phyloP scores from a whole-genome alignment of 1,139 yeast genomes.

The Arxiozyma slooffiae region DNA sequence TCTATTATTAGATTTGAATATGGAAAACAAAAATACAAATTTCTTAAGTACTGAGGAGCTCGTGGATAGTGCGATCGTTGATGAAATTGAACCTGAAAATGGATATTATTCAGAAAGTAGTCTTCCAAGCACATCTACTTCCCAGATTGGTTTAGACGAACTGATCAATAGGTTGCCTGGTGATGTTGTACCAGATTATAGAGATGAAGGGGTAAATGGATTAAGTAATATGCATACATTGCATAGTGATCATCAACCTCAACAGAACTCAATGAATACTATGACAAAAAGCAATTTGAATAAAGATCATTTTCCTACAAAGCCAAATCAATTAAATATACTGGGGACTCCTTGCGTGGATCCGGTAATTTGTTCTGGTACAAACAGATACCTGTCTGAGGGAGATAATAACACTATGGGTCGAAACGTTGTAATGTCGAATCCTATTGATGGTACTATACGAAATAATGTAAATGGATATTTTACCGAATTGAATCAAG shows the following conservation, averaged over 20 bases:
- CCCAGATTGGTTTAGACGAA: slow-evolving; percentile 14
- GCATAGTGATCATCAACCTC: neutral
- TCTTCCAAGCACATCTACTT: slow-evolving; percentile 3
- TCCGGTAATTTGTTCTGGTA: neutral
- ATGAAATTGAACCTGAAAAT: slow-evolving; percentile 31
- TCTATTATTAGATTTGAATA: slow-evolving; percentile 45
- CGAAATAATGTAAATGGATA: neutral
- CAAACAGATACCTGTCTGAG: neutral
- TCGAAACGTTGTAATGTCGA: slow-evolving; percentile 2
- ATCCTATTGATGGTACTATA: slow-evolving; percentile 1
- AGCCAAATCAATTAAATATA: neutral
- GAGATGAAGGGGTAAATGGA: neutral
- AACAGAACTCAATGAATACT: neutral
- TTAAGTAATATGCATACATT: neutral
- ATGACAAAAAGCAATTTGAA: neutral
- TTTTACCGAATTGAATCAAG: neutral
- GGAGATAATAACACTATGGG: neutral
- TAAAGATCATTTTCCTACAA: neutral
- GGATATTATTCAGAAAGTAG: slow-evolving; percentile 5
- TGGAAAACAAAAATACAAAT: slow-evolving; percentile 47
- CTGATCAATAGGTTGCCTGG: slow-evolving; percentile 9
- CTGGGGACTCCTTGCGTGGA: neutral
- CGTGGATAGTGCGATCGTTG: slow-evolving; percentile 51
- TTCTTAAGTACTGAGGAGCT: slow-evolving; percentile 57
- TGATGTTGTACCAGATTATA: slow-evolving; percentile 5